These are phyloP conservation scores for Phytophthora constricta DNA, from an alignment of 352 stramenopile genomes.

Conservation along the genomic window DNA sequence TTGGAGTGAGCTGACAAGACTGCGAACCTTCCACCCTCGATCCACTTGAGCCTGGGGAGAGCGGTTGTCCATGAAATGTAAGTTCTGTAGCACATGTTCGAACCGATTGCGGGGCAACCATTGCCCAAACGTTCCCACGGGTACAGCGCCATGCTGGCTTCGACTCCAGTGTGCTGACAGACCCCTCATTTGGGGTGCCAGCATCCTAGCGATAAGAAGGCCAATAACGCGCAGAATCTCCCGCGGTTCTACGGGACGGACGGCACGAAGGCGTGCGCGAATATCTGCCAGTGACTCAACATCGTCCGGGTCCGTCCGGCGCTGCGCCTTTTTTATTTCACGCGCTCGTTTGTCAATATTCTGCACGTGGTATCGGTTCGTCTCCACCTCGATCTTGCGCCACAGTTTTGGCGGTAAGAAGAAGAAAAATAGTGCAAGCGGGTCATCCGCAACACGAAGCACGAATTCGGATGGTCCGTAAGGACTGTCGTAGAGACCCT, in stretches of 20 bases:
- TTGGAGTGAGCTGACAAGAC: constrained; percentile 4
- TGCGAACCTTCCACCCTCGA: constrained; percentile 8
- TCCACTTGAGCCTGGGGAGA: background rate
- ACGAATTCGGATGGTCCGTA: background rate
- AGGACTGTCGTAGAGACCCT: background rate
- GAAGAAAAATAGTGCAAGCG: background rate
- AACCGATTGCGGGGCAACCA: constrained; percentile 1
- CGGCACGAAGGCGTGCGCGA: background rate
- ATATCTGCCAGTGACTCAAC: background rate
- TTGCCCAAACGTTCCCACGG: background rate
- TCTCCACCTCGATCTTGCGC: background rate
- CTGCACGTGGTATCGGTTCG: background rate
- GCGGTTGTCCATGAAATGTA: constrained; percentile 16
- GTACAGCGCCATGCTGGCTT: background rate
- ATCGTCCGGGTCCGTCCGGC: background rate
- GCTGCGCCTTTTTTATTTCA: background rate
- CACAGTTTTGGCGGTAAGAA: background rate
- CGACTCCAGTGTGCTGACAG: background rate
- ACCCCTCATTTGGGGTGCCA: background rate
- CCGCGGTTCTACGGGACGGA: background rate
- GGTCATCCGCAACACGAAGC: background rate
- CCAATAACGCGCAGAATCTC: background rate
- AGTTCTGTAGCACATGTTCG: background rate
- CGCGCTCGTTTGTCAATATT: background rate
- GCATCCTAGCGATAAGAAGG: background rate